Conservation (phyloP, 768 basidiomycete genomes). For the Lactarius sp. region DNA sequence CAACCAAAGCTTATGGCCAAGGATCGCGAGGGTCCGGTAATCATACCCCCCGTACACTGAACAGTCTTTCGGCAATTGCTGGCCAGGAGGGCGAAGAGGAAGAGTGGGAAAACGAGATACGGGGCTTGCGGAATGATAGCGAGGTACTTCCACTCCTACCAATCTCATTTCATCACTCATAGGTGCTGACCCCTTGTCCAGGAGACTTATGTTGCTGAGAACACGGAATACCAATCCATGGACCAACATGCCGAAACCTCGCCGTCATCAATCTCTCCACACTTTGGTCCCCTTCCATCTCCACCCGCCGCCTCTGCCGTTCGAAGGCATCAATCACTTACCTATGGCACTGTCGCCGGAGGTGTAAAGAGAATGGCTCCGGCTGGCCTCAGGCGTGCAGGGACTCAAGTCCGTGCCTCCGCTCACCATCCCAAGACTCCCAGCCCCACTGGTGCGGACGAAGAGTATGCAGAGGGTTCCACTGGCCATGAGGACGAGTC, state of each 20-base stretch:
- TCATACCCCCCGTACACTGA: constrained; percentile 66
- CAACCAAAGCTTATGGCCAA: constrained; percentile 23
- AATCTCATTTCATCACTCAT: constrained; percentile 4
- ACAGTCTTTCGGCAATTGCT: constrained; percentile 79
- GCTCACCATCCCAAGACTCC: constrained; percentile 36
- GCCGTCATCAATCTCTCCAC: constrained; percentile 60
- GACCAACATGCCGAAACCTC: constrained; percentile 46
- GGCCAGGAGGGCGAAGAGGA: constrained; percentile 87
- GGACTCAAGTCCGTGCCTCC: constrained; percentile 47
- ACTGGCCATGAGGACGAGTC: constrained; percentile 54
- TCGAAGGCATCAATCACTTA: constrained; percentile 76
- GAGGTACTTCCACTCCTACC: constrained; percentile 44
- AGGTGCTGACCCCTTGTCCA: constrained; percentile 1
- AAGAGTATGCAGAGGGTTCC: constrained; percentile 53
- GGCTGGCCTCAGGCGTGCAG: constrained; percentile 64
- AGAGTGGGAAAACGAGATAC: constrained; percentile 72
- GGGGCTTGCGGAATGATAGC: constrained; percentile 55
- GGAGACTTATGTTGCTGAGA: constrained; percentile 13
- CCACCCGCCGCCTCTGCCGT: constrained; percentile 56
- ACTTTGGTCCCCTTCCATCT: constrained; percentile 56
- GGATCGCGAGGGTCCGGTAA: constrained; percentile 44
- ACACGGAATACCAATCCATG: constrained; percentile 43
- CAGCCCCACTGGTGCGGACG: constrained; percentile 51
- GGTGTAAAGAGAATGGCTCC: constrained; percentile 44
- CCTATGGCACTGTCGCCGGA: constrained; percentile 56